Conservation (phyloP, 2,329 filamentous ascomycete genomes). For the Xylaria sp. region DNA sequence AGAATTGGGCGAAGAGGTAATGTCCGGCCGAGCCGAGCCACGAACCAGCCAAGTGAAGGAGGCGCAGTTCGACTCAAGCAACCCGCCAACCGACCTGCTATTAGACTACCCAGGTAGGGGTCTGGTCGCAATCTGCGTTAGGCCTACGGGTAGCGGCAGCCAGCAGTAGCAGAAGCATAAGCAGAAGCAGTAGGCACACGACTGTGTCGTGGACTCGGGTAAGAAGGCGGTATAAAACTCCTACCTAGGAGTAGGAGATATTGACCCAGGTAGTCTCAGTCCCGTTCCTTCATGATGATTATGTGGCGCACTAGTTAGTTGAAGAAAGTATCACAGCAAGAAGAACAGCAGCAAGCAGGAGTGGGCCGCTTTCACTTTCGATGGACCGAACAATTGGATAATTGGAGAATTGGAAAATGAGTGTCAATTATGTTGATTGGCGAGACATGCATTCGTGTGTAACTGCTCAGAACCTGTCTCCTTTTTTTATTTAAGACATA, state of each 20-base stretch:
- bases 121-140: not conserved
- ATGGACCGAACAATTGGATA: not conserved
- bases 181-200: too few relatives aligned
- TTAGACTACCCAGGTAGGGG: not conserved
- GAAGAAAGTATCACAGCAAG: not conserved
- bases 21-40: slow-evolving; percentile 31
- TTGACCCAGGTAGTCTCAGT: not conserved
- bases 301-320: not conserved
- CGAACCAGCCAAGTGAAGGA: slow-evolving; percentile 7
- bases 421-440: not conserved
- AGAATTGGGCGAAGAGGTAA: slow-evolving; percentile 11
- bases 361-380: not conserved
- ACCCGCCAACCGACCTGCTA: not conserved
- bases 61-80: slow-evolving; percentile 12
- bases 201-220: not conserved
- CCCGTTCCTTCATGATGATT: not conserved
- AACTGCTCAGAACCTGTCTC: too few relatives aligned
- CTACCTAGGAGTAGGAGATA: too few relatives aligned
- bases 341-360: not conserved
- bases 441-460: not conserved
- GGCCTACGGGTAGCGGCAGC: not conserved
- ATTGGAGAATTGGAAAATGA: not conserved
- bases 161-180: not conserved
- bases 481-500: too few relatives aligned
- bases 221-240: not conserved